A percentile compares a stretch with the other conserved stretches of the same genome.
Conservation (phyloP, 768 basidiomycete genomes). For the Russula earlei region DNA sequence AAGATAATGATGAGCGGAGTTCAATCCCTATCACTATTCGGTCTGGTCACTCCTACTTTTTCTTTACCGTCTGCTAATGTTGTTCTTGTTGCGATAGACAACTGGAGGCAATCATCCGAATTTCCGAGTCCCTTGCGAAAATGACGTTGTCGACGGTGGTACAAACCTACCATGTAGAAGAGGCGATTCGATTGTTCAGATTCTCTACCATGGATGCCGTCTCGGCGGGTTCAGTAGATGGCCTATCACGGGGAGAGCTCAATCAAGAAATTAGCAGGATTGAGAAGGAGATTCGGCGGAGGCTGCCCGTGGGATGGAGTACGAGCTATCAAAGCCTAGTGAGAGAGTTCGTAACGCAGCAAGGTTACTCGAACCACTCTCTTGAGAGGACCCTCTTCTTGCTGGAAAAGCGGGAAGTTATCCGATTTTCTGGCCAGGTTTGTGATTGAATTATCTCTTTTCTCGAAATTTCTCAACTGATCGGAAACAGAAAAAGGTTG, state of each 20-base stretch:
- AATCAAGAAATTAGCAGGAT: conserved; percentile 91
- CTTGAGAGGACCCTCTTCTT: conserved; percentile 86
- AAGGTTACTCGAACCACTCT: conserved; percentile 84
- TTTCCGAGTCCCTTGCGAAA: conserved; percentile 94
- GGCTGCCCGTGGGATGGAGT: conserved; percentile 91
- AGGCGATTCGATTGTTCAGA: conserved; percentile 96
- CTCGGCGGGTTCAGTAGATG: conserved; percentile 87
- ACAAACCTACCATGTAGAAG: conserved; percentile 89
- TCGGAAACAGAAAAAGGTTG: conserved; percentile 18
- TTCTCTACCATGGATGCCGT: conserved; percentile 99
- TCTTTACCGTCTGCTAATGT: background rate
- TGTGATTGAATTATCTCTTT: background rate
- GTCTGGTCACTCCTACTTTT: conserved; percentile 36
- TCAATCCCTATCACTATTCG: conserved; percentile 98
- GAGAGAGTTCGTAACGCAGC: conserved; percentile 87
- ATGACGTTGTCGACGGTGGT: conserved; percentile 83
- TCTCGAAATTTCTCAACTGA: background rate
- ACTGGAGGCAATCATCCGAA: conserved; percentile 97
- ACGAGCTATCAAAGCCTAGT: conserved; percentile 92
- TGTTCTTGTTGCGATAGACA: conserved; percentile 39
- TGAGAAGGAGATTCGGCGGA: conserved; percentile 73
- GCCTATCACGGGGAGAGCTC: conserved; percentile 80
- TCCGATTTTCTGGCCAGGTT: conserved; percentile 75
- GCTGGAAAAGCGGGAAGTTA: conserved; percentile 91
- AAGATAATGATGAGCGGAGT: conserved; percentile 93